phyloP scores from a whole-genome alignment of 805 yeast genomes.

The Cyberlindnera euphorbiiphila region DNA sequence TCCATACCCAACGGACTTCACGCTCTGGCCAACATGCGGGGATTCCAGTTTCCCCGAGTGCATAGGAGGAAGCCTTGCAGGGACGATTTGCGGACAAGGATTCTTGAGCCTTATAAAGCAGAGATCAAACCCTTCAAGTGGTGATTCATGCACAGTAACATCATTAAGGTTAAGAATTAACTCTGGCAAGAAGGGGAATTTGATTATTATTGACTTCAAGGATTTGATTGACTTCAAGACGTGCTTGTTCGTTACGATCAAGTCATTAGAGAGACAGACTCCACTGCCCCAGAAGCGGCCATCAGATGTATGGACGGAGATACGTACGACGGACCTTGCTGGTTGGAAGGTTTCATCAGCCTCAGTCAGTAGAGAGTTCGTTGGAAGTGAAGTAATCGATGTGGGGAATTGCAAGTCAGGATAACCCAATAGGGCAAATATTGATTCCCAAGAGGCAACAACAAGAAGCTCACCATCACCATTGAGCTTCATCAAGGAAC shows the following conservation, averaged over 20 bases:
- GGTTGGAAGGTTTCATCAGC: conserved; percentile 11
- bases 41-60: conserved; percentile 7
- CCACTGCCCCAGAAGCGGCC: conserved; percentile 31
- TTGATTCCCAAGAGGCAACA: conserved; percentile 26
- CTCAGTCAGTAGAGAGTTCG: neutral
- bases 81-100: conserved; percentile 7
- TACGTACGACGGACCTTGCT: conserved; percentile 22
- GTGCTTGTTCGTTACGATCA: conserved; percentile 27
- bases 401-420: conserved; percentile 6
- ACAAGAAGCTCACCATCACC: conserved; percentile 29
- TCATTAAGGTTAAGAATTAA: conserved; percentile 9
- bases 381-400: neutral
- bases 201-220: conserved; percentile 13
- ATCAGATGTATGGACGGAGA: conserved; percentile 17
- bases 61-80: conserved; percentile 12
- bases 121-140: conserved; percentile 27
- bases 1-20: conserved; percentile 28
- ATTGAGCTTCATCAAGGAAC: conserved; percentile 22
- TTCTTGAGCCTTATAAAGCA: conserved; percentile 21
- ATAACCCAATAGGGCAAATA: conserved; percentile 15
- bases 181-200: conserved; percentile 9
- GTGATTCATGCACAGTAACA: conserved; percentile 14
- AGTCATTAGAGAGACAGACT: conserved; percentile 15
- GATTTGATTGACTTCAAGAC: conserved; percentile 20
- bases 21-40: conserved; percentile 16